These are phyloP conservation scores for Isabelozyma pseudorhagii DNA, from an alignment of 805 yeast species.

Conservation along the genomic window DNA sequence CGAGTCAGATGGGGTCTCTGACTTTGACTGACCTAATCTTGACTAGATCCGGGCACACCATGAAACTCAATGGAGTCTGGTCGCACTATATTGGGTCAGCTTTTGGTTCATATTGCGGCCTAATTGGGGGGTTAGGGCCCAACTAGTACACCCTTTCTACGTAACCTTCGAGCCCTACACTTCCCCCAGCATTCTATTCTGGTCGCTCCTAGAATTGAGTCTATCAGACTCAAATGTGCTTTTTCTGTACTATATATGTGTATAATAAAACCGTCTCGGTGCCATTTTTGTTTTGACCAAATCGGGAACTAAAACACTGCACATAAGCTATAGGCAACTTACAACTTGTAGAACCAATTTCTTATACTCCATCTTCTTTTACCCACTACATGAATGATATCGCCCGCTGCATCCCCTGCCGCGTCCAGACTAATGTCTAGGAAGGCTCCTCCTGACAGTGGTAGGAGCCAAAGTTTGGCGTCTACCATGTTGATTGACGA, in stretches of 20 bases:
- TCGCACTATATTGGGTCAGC: too few relatives aligned
- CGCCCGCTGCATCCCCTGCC: conserved; percentile 3
- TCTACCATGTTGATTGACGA: conserved; percentile 16
- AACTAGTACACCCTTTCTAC: not conserved
- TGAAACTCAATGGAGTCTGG: too few relatives aligned
- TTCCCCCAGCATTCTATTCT: not conserved
- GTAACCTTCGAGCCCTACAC: not conserved
- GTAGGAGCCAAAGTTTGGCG: conserved; percentile 21
- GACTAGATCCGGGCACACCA: not conserved
- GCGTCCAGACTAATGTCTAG: conserved; percentile 5
- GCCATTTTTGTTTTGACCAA: not conserved
- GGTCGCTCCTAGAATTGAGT: too few relatives aligned
- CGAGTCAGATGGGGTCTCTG: conserved; percentile 3
- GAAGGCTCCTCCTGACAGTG: not conserved
- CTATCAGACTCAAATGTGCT: too few relatives aligned
- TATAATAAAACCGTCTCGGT: not conserved
- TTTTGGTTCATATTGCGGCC: too few relatives aligned
- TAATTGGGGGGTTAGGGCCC: not conserved
- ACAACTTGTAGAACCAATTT: not conserved
- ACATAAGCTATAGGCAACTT: not conserved
- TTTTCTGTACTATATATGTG: not conserved
- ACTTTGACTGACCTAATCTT: not conserved
- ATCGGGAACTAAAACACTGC: not conserved
- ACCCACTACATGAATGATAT: conserved; percentile 3
- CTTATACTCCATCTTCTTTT: not conserved